A percentile compares a stretch with the other conserved stretches of the same genome.
Evolutionary conservation across 2,329 filamentous ascomycete genomes (phyloP).

Genomic region (Ceratocystis colombiana): DNA sequence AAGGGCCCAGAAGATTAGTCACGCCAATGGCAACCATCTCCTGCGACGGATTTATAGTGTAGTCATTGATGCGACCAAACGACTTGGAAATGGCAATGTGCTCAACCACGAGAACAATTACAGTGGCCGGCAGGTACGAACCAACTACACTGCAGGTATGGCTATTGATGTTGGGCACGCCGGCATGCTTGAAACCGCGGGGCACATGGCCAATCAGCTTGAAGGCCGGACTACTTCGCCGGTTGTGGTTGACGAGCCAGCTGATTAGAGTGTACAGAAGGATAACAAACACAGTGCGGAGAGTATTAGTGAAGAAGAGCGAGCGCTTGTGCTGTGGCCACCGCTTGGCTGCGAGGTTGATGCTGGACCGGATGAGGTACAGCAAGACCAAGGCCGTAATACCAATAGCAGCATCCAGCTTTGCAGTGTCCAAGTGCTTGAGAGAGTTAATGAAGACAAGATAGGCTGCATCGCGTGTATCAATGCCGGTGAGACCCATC

Average conservation of each 20-base stretch:
- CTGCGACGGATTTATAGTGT: constrained; percentile 69
- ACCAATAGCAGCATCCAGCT: constrained; percentile 77
- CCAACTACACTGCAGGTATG: constrained; percentile 53
- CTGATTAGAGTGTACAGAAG: constrained; percentile 85
- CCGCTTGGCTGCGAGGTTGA: constrained; percentile 57
- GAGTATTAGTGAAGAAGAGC: constrained; percentile 83
- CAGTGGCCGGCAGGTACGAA: constrained; percentile 57
- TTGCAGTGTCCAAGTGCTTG: constrained; percentile 55
- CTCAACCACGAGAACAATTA: constrained; percentile 71
- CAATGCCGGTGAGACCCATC: constrained; percentile 67
- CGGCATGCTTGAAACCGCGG: constrained; percentile 64
- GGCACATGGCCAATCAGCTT: constrained; percentile 67
- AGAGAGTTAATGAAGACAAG: constrained; percentile 72
- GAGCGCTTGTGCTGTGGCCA: constrained; percentile 59
- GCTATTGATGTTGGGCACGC: constrained; percentile 51
- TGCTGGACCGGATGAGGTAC: constrained; percentile 60
- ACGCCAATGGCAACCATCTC: constrained; percentile 70
- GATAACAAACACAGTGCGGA: constrained; percentile 86
- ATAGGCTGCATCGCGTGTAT: constrained; percentile 70
- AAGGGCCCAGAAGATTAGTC: constrained; percentile 63
- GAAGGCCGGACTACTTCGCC: constrained; percentile 55
- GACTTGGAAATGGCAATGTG: constrained; percentile 78
- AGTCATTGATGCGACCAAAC: constrained; percentile 71
- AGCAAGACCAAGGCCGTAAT: constrained; percentile 70
- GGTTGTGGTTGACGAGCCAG: constrained; percentile 68